These are phyloP conservation scores for Solanum chacoense DNA, from an alignment of 305 asterid genomes.

Conservation along the genomic window DNA sequence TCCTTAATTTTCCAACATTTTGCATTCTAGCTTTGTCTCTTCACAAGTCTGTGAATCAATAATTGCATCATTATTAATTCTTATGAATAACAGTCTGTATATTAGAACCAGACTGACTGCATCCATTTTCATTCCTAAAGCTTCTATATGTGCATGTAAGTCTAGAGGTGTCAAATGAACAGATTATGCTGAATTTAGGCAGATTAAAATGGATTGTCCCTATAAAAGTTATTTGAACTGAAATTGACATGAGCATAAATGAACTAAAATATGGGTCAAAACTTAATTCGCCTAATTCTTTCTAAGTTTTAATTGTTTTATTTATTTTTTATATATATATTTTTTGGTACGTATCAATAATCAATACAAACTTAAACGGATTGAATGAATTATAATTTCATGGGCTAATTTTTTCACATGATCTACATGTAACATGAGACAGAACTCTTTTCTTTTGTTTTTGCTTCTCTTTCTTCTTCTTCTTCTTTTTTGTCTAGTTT, in stretches of 20 bases:
- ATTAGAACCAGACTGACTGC: neutral
- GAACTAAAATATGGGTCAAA: neutral
- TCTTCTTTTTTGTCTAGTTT: neutral
- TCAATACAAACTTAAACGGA: neutral
- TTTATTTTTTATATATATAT: neutral
- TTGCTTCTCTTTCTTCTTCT: neutral
- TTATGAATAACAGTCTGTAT: slow-evolving; percentile 8
- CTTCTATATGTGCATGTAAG: neutral
- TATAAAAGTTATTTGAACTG: neutral
- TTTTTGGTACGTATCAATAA: neutral
- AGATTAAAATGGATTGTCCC: neutral
- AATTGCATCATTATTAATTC: slow-evolving; percentile 24
- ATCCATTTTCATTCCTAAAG: neutral
- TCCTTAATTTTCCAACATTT: neutral
- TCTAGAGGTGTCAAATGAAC: neutral
- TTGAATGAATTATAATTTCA: neutral
- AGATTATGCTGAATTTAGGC: neutral
- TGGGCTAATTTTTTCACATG: neutral
- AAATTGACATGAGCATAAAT: neutral
- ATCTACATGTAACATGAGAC: neutral
- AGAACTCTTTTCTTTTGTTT: neutral
- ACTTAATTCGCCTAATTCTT: neutral
- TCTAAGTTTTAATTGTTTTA: neutral
- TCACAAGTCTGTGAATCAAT: slow-evolving; percentile 17
- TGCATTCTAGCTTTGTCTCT: slow-evolving; percentile 20